phyloP scores from a whole-genome alignment of 2,329 filamentous ascomycete species.

The Alternaria incomplexa region DNA sequence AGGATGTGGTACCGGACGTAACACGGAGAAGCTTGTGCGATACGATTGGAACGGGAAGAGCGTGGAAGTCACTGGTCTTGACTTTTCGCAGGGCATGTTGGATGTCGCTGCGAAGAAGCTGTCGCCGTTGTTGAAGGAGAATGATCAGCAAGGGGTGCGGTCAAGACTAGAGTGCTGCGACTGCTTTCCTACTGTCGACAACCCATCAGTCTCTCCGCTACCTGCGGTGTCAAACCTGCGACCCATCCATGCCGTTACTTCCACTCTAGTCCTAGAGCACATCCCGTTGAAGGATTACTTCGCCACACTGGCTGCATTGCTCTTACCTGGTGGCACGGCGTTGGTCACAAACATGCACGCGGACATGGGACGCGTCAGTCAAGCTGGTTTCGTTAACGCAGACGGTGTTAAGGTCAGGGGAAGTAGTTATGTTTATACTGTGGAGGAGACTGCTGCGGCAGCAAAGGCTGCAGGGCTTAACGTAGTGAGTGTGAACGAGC shows the following conservation, averaged over 20 bases:
- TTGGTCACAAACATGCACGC: conserved; percentile 73
- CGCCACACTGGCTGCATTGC: conserved; percentile 52
- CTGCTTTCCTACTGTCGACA: conserved; percentile 34
- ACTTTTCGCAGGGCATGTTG: conserved; percentile 65
- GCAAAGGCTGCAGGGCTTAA: conserved; percentile 49
- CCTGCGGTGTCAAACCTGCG: conserved; percentile 13
- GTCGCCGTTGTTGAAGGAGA: background rate
- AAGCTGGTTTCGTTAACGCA: conserved; percentile 67
- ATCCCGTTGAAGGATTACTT: conserved; percentile 62
- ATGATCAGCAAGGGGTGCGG: background rate
- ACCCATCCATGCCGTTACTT: conserved; percentile 58
- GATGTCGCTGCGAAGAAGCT: conserved; percentile 56
- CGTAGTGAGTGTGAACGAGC: conserved; percentile 36
- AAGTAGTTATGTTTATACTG: conserved; percentile 63
- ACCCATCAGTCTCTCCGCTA: conserved; percentile 27
- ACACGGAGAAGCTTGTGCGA: conserved; percentile 60
- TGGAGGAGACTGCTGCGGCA: conserved; percentile 59
- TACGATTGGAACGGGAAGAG: conserved; percentile 34
- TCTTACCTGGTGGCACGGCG: conserved; percentile 55
- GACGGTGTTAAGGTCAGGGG: conserved; percentile 63
- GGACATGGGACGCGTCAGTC: conserved; percentile 65
- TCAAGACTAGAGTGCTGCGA: conserved; percentile 35
- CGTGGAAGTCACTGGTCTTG: conserved; percentile 59
- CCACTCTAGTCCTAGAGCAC: conserved; percentile 70
- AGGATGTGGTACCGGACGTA: conserved; percentile 70